Base-by-base conservation (phyloP, 768 basidiomycete genomes). In the Cubamyces sp. region DNA sequence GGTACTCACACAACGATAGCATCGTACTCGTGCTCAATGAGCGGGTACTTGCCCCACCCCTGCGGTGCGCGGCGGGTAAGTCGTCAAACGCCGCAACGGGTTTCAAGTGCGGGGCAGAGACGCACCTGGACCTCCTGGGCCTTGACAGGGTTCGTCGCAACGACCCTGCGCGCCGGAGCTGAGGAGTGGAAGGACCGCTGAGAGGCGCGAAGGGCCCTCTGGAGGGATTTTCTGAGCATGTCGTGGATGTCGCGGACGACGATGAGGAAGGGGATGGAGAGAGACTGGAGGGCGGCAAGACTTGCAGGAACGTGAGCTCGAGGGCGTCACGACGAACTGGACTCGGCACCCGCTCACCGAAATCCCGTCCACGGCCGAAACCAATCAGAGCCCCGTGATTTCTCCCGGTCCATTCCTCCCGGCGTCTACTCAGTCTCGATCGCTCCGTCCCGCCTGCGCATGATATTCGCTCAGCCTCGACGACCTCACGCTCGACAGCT, bases 21-120 rank as follows among this genome's bases (percentile, higher is more conserved):
- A 82, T 99, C 96, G 76, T 94, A 98, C 75, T 98, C 96, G 74
- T 99, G 97, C 74, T 99, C 97, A 69, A 99, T 95, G 64, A 99
- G 81, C 19, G 96, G 94, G 74, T 98, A 99, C 74, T 95, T 93
- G 52, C 90, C 92, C 42, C 87, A 89, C 48, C 87, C 83, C 87
- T 87, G 90, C 40, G 86, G 86, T 86, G 69, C 49, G 41, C 46
- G 45, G 58, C 57, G 66, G 56, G 66, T 59, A 46, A 37, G 8
- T 45, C 14, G 34, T 55, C 39, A 51, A 46, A 9, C 54, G 19
- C 48, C 45, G 66, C 53, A 43, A 18, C 39, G 37, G 25, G 37
- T 57, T 37, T 54, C 42, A 46, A 57, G 39, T 48, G 47, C 39
- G 54, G 58, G 52, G 60, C 54, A 55, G 28, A 39, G 49, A 52